phyloP scores from a whole-genome alignment of 2,329 filamentous ascomycete genomes.

The Nemania sp. region DNA sequence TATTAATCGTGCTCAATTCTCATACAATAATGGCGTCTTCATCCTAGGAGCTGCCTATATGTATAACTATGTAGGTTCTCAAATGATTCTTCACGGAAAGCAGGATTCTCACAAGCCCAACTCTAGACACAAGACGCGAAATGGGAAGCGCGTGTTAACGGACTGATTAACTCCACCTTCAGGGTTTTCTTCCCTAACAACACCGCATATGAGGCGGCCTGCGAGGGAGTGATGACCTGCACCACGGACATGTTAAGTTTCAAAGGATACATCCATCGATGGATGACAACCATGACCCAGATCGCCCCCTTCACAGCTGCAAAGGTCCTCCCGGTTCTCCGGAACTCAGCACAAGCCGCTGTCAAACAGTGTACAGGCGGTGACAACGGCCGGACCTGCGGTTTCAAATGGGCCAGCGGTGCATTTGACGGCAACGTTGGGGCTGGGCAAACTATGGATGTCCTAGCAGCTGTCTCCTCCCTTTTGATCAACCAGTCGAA shows the following conservation, averaged over 20 bases:
- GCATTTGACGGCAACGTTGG: constrained; percentile 59
- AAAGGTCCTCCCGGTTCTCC: constrained; percentile 44
- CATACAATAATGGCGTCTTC: constrained; percentile 58
- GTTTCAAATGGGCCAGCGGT: constrained; percentile 52
- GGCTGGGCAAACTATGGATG: constrained; percentile 65
- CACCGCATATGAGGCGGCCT: constrained; percentile 59
- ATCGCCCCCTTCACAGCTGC: constrained; percentile 46
- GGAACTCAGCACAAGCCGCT: constrained; percentile 47
- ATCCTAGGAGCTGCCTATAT: constrained; percentile 50
- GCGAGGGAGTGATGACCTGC: constrained; percentile 56
- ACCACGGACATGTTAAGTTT: constrained; percentile 62
- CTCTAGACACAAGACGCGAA: constrained; percentile 43
- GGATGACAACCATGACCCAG: constrained; percentile 50
- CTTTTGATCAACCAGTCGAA: constrained; percentile 51
- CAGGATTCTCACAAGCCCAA: constrained; percentile 6
- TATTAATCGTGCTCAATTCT: constrained; percentile 57
- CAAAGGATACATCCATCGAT: constrained; percentile 63
- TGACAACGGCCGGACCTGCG: constrained; percentile 49
- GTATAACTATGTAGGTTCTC: constrained; percentile 47
- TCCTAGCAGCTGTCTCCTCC: constrained; percentile 58
- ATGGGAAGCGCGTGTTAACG: constrained; percentile 54
- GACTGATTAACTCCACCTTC: constrained; percentile 51
- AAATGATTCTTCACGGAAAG: neutral
- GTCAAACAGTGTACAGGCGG: constrained; percentile 44
- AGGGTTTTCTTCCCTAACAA: constrained; percentile 54